phyloP scores from a whole-genome alignment of 495 filamentous ascomycete genomes.

The Ramalina peruviana region DNA sequence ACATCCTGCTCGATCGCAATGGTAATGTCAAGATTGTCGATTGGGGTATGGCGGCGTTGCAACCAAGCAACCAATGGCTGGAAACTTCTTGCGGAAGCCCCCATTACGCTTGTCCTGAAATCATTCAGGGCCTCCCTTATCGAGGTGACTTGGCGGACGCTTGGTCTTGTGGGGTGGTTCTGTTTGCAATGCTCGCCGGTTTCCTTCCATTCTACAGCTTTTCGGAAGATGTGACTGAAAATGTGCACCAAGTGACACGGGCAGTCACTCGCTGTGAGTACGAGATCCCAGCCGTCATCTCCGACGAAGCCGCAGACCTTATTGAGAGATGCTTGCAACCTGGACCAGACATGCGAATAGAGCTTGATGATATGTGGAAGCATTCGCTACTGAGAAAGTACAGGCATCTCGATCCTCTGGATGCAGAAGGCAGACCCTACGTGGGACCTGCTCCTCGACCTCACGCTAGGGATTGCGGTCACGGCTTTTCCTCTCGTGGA shows the following conservation, averaged over 20 bases:
- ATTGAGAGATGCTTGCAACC: slow-evolving; percentile 60
- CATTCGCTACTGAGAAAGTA: slow-evolving; percentile 76
- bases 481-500: slow-evolving; percentile 31
- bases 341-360: slow-evolving; percentile 62
- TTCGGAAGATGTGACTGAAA: slow-evolving; percentile 15
- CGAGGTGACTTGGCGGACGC: slow-evolving; percentile 76
- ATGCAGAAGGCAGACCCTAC: slow-evolving; percentile 31
- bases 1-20: slow-evolving; percentile 66
- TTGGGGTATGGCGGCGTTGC: slow-evolving; percentile 93
- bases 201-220: slow-evolving; percentile 67
- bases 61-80: slow-evolving; percentile 61
- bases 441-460: slow-evolving; percentile 41
- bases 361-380: slow-evolving; percentile 62
- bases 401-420: slow-evolving; percentile 44
- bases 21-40: slow-evolving; percentile 82
- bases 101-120: slow-evolving; percentile 89
- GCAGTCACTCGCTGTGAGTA: slow-evolving; percentile 61
- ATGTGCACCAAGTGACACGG: slow-evolving; percentile 33
- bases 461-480: slow-evolving; percentile 38
- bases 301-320: slow-evolving; percentile 70
- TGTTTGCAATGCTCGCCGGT: slow-evolving; percentile 71
- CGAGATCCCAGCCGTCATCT: slow-evolving; percentile 43
- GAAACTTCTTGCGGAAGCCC: slow-evolving; percentile 89
- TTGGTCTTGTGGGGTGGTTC: slow-evolving; percentile 88
- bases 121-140: slow-evolving; percentile 58